phyloP scores from a whole-genome alignment of 257 asterid genomes.

The Nicotiana otophora region DNA sequence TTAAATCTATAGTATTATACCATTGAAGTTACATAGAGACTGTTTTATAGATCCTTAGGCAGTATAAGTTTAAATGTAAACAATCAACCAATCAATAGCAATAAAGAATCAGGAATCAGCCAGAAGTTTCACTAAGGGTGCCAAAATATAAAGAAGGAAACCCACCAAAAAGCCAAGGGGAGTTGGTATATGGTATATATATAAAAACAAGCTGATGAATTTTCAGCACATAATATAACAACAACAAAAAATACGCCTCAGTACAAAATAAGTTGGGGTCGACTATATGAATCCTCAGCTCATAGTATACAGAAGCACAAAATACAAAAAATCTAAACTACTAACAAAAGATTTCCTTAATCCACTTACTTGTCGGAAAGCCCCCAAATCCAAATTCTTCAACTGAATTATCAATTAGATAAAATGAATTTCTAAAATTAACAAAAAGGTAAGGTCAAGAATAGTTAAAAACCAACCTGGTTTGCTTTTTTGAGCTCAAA shows the following conservation, averaged over 20 bases:
- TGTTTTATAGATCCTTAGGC: not conserved
- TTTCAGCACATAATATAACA: too few relatives aligned
- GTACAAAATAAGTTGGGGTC: too few relatives aligned
- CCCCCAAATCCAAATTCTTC: not conserved
- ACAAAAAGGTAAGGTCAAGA: not conserved
- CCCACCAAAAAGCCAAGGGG: too few relatives aligned
- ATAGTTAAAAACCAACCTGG: not conserved
- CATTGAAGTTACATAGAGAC: not conserved
- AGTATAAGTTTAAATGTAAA: not conserved
- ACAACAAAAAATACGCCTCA: too few relatives aligned
- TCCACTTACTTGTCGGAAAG: not conserved
- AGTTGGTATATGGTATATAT: too few relatives aligned
- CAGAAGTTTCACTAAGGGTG: too few relatives aligned
- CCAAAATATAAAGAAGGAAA: too few relatives aligned
- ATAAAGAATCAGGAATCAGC: not conserved
- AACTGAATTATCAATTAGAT: not conserved
- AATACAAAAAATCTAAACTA: not conserved
- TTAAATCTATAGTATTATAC: not conserved
- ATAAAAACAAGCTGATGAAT: too few relatives aligned
- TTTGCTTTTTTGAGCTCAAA: slow-evolving; percentile 3
- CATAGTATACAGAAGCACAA: not conserved
- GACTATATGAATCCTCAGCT: too few relatives aligned
- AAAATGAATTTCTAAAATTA: not conserved
- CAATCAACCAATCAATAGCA: not conserved
- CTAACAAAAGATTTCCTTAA: not conserved